Base-by-base conservation (phyloP, 306 rosid species). In the Fagus crenata region DNA sequence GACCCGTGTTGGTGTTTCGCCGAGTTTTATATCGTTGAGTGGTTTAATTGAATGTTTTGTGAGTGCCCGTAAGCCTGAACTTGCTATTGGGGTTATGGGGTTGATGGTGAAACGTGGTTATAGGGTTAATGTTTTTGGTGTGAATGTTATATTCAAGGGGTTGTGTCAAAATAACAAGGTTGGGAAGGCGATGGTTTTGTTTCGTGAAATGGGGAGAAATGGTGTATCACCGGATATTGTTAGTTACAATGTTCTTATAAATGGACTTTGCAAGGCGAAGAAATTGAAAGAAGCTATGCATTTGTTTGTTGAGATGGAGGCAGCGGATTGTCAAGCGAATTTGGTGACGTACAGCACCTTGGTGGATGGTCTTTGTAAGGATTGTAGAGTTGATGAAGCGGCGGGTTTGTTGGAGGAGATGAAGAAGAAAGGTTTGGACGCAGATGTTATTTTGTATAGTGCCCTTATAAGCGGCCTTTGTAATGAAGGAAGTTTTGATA, bases 231-330 rank as follows among this genome's bases (percentile, higher is more conserved):
- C 91, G 18, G 92, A 89, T 79, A 43, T 77, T 5, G 4, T 77
- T 84, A 85, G 85, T 84, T 95, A 84, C 83, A 89, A 89, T 77
- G 86, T 80, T 3, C 80, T 95, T 49, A 43, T 92, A 61, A 81
- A 78, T 87, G 89, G 91, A n/a, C 77, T 92, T 1, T 90, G 98
- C 86, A 90, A 89, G 86, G 86, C 37, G 1, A 80, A 84, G 49
- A 86, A 75, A 60, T 84, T 87, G 69, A 77, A 80, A 55, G 93
- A 89, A 77, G 96, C 98, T 0, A 59, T 85, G 72, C 85, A 2
- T 63, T 81, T 92, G 82, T 77, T 95, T 32, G 81, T 59, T 81
- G 85, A 68, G 51, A 95, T 92, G 97, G 86, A 88, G 89, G 12
- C 12, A 17, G 82, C 53, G 67, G 81, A 69, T 60, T 86, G 83